Percentiles rank a stretch among this genome's conserved stretches.
These are phyloP conservation scores for Aspergillus fructus DNA, from an alignment of 2,329 filamentous ascomycete species.

Conservation along the genomic window DNA sequence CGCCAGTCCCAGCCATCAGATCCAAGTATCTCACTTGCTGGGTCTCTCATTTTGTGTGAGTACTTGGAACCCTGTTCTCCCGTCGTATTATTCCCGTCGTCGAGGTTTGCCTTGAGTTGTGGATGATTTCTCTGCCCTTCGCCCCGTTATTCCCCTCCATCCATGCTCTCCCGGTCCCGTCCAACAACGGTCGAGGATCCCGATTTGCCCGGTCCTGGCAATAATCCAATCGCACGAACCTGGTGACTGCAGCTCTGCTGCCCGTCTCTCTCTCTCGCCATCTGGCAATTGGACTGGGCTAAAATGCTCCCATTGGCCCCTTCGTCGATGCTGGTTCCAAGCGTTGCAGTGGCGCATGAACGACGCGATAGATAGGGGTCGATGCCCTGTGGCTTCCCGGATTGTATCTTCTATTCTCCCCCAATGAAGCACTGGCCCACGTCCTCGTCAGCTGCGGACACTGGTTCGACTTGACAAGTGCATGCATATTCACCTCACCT, in stretches of 20 bases:
- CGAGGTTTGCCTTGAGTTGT: neutral
- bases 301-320: slow-evolving; percentile 24
- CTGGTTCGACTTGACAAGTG: slow-evolving; percentile 9
- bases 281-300: slow-evolving; percentile 10
- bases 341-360: slow-evolving; percentile 27
- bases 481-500: slow-evolving; percentile 3
- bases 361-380: slow-evolving; percentile 27
- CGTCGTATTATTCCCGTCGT: neutral
- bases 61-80: neutral
- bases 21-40: neutral
- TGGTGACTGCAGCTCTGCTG: slow-evolving; percentile 3
- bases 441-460: slow-evolving; percentile 15
- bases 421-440: slow-evolving; percentile 19
- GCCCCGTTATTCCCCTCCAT: neutral
- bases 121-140: neutral
- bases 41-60: neutral
- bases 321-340: slow-evolving; percentile 22
- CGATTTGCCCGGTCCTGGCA: slow-evolving; percentile 4
- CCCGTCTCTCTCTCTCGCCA: slow-evolving; percentile 12
- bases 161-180: neutral
- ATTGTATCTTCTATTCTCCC: slow-evolving; percentile 22
- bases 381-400: slow-evolving; percentile 31
- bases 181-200: slow-evolving; percentile 1
- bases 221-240: slow-evolving; percentile 13
- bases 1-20: neutral